phyloP scores from a whole-genome alignment of 345 rosid species.

The Laguncularia racemosa region DNA sequence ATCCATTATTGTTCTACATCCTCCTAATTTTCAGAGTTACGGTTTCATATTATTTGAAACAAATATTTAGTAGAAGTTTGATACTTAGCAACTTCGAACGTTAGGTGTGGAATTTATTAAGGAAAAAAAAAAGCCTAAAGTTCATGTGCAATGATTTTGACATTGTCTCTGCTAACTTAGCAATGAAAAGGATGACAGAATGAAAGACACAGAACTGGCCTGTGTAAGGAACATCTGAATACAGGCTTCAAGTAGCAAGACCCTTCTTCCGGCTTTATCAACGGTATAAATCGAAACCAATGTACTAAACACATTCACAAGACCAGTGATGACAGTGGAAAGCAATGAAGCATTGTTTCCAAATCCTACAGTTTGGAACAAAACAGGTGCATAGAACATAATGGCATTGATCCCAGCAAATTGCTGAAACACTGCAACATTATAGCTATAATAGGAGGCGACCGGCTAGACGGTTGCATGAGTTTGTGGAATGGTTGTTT shows the following conservation, averaged over 20 bases:
- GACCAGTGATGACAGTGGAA: conserved; percentile 54
- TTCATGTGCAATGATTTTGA: too few relatives aligned
- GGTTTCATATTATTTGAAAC: too few relatives aligned
- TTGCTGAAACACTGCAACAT: conserved; percentile 33
- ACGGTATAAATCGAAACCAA: conserved; percentile 49
- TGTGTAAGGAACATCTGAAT: conserved; percentile 39
- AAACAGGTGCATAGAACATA: conserved; percentile 54
- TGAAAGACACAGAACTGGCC: conserved; percentile 1
- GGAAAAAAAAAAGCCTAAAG: too few relatives aligned
- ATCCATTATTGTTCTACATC: too few relatives aligned
- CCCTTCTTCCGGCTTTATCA: conserved; percentile 49
- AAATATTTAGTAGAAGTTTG: too few relatives aligned
- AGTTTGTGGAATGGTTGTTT: conserved; percentile 45
- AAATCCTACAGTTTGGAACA: conserved; percentile 62
- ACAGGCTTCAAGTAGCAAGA: conserved; percentile 45
- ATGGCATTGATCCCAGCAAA: conserved; percentile 42
- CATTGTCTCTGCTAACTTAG: too few relatives aligned
- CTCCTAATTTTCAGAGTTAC: too few relatives aligned
- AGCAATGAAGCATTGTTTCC: conserved; percentile 46
- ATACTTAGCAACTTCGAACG: too few relatives aligned
- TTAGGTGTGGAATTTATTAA: too few relatives aligned
- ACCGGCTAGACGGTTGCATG: conserved; percentile 22
- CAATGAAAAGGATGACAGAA: not conserved
- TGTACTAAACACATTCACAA: conserved; percentile 49
- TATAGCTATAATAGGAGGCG: conserved; percentile 33